Evolutionary conservation across 805 yeast species (phyloP), one percentile per base, ranked within the genome.

Genomic region (Scheffersomyces stipitis): DNA sequence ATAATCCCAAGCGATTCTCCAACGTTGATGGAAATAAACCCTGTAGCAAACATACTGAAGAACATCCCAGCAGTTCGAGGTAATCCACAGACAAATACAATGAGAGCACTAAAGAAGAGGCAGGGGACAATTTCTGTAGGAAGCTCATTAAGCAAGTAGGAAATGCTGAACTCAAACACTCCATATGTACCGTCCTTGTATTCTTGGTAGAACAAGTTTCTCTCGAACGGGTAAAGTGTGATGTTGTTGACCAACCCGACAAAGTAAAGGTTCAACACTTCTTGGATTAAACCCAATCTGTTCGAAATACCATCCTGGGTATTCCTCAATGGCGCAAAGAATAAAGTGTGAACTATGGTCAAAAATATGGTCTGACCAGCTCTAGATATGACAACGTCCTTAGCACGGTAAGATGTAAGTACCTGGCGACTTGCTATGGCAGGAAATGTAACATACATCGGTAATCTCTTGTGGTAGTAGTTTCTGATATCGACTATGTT

Each of bases 1-100:
- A 85, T 71, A 5, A 88, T 84, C 0, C 96, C 96, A 22, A 88
- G 65, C 5, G 91, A 81, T 56, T 88, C 96, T 24, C 96, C 96
- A 42, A 89, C 80, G 44, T 81, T 78, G 13, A 81, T 74, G 16
- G 80, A 71, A 17, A 75, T 62, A 38, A 78, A 64, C 0, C 80
- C 48, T 18, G 78, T 69, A 45, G 79, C 78, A 15, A 78, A 71
- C 48, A 81, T 66, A 0, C 81, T 71, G 49, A 89, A 87, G 51
- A 75, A 88, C 69, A 83, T 76, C 1, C 67, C 76, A 0, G 81
- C 75, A 1, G 80, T 78, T 32, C 87, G 62, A 14, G 89, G 90
- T 23, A 88, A 58, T 0, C 95, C 96, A 42, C 83, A 69, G 1
- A 75, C 89, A 49, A 87, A 69, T 3, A 83, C 86, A 41, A 80